Evolutionary conservation across 1,139 yeast genomes (phyloP), one percentile per base, ranked within the genome.

Genomic region (Taphrina communis): DNA sequence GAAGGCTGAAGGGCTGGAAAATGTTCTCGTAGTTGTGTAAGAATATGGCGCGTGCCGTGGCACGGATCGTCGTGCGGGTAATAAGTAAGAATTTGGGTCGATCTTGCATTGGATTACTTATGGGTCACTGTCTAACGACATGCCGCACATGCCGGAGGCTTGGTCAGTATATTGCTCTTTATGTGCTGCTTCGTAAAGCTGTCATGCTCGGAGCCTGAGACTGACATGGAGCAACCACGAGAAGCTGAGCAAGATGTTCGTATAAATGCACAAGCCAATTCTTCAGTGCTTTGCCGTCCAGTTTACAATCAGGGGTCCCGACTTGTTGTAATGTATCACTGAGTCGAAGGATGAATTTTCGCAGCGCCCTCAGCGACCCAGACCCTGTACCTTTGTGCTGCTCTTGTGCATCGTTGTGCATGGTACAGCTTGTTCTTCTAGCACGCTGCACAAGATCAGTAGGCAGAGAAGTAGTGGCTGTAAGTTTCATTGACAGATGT

Each of bases 201-300:
- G 14, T 14, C 14, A 39, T 39, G 42, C 11, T 39, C 42, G 42
- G 4, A 39, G 42, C 48, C n/a, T 44, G 48, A n/a, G 48, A 36
- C 39, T 12, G 19, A 36, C 31, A n/a, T 7, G 48, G 19, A 44
- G 48, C n/a, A 12, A 7, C 8, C 19, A 12, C 48, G 19, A 44
- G 19, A 17, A 19, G n/a, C 36, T 50, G 53, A 31, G 67, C 70
- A 41, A 69, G 63, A 51, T 55, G 51, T 17, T 57, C 63, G 35
- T 67, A 70, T 48, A 70, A 25, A 14, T 58, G 55, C 25, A 25
- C 55, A 14, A 70, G 62, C 70, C 70, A 66, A 39, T 57, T 56
- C 46, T 57, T 50, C n/a, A 69, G 53, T 41, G 19, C 61, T 11
- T 12, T 9, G 51, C 11, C 51, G 36, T 57, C 65, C 38, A 46